Conservation (phyloP, 139 green algal species). For the Chlamydomonas incerta region DNA sequence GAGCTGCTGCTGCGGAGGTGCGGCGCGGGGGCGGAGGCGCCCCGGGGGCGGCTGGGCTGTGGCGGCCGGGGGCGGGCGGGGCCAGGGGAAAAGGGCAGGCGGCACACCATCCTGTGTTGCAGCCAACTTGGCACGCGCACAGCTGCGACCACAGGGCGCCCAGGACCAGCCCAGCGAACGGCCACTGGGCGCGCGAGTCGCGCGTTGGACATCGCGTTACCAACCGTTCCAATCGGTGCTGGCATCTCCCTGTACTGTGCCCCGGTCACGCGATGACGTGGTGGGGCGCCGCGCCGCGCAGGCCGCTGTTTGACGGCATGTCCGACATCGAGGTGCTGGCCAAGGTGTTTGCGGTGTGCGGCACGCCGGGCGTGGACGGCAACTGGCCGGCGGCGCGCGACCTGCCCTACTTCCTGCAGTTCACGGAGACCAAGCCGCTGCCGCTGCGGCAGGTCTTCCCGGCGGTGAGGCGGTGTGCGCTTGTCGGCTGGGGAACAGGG, state of each 20-base stretch:
- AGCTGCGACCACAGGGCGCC: too few relatives aligned
- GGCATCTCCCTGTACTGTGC: too few relatives aligned
- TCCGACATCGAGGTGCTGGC: slow-evolving; percentile 88
- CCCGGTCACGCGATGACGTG: too few relatives aligned
- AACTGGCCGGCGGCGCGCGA: slow-evolving; percentile 74
- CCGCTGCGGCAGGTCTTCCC: slow-evolving; percentile 70
- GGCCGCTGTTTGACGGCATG: slow-evolving; percentile 84
- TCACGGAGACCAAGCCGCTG: slow-evolving; percentile 58
- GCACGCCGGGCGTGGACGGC: slow-evolving; percentile 74
- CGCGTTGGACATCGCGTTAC: too few relatives aligned
- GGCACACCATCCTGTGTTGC: too few relatives aligned
- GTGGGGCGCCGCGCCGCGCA: slow-evolving; percentile 13
- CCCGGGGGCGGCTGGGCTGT: neutral
- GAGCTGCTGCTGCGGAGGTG: slow-evolving; percentile 45
- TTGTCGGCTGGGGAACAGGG: neutral
- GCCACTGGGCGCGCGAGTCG: too few relatives aligned
- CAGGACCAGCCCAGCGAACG: too few relatives aligned
- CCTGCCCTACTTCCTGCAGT: slow-evolving; percentile 76
- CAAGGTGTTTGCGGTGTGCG: slow-evolving; percentile 83
- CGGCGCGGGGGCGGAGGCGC: neutral
- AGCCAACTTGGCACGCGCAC: too few relatives aligned
- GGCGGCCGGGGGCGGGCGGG: slow-evolving; percentile 53
- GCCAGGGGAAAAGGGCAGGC: too few relatives aligned
- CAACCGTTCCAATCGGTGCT: too few relatives aligned
- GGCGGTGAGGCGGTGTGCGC: slow-evolving; percentile 25